A percentile compares a stretch with the other conserved stretches of the same genome.
Evolutionary conservation across 371 early-diverging fungal species (phyloP).

Genomic region (Mucor lusitanicus): DNA sequence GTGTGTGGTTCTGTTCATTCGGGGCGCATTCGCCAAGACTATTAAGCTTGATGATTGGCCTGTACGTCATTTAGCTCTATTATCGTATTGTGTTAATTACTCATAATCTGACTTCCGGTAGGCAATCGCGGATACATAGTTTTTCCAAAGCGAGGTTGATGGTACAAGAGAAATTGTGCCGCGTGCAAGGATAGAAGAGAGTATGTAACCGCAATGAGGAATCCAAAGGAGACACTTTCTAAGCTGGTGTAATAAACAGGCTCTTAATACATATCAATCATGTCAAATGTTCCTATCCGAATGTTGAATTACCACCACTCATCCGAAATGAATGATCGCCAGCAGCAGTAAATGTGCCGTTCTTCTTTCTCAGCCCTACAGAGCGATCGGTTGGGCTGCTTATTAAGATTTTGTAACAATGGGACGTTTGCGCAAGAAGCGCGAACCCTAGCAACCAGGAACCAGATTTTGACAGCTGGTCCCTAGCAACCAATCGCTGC

Average conservation of each 20-base stretch:
- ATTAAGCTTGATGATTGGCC: background rate
- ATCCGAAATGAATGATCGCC: background rate
- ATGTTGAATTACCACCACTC: background rate
- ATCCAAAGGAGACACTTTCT: background rate
- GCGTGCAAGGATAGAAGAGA: background rate
- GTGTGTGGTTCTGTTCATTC: background rate
- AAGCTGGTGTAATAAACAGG: background rate
- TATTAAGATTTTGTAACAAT: background rate
- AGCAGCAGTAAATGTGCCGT: background rate
- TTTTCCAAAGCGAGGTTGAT: conserved; percentile 1
- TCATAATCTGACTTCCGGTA: background rate
- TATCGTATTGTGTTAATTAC: background rate
- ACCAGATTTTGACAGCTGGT: background rate
- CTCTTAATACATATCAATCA: background rate
- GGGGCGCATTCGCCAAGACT: conserved; percentile 1
- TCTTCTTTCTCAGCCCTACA: background rate
- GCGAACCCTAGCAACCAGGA: background rate
- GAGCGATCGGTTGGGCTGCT: background rate
- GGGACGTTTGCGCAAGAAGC: background rate
- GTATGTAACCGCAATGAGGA: background rate
- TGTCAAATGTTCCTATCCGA: background rate
- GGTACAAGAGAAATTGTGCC: background rate
- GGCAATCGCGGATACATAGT: background rate
- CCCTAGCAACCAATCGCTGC: background rate
- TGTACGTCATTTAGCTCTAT: background rate